Conservation (phyloP, 78 protist species). For the Speleostelium caveatum region DNA sequence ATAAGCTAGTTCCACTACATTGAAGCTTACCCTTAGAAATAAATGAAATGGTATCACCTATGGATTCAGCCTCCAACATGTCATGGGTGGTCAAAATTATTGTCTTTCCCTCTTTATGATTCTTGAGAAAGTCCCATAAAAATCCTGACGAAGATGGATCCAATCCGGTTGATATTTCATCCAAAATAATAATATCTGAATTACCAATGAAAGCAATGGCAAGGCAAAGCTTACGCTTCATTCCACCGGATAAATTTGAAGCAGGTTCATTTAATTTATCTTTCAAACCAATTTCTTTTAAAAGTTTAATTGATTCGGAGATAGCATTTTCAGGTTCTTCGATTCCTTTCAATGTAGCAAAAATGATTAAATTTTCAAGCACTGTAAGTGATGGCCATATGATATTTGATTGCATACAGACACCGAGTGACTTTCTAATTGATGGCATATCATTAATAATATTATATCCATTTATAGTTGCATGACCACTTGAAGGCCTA, state of each 20-base stretch:
- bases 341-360: slow-evolving; percentile 72
- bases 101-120: slow-evolving; percentile 61
- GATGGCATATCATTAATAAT: not conserved
- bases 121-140: slow-evolving; percentile 85
- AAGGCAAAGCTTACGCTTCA: slow-evolving; percentile 82
- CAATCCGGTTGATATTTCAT: slow-evolving; percentile 90
- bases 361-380: slow-evolving; percentile 78
- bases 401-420: slow-evolving; percentile 87
- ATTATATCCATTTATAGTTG: slow-evolving; percentile 23
- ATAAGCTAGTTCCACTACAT: slow-evolving; percentile 84
- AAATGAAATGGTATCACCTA: slow-evolving; percentile 94
- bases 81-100: slow-evolving; percentile 91
- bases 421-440: slow-evolving; percentile 75
- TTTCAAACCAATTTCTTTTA: slow-evolving; percentile 67
- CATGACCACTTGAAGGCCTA: slow-evolving; percentile 68
- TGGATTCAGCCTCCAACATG: slow-evolving; percentile 97
- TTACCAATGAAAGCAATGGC: slow-evolving; percentile 34
- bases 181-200: slow-evolving; percentile 76
- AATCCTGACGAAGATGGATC: slow-evolving; percentile 83
- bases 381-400: slow-evolving; percentile 85
- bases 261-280: slow-evolving; percentile 37
- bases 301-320: slow-evolving; percentile 37
- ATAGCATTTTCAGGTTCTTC: slow-evolving; percentile 8
- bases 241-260: slow-evolving; percentile 81
- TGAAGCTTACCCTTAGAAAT: slow-evolving; percentile 87